Base-by-base conservation (phyloP, 2,329 filamentous ascomycete species). In the Lachnum nothofagi region DNA sequence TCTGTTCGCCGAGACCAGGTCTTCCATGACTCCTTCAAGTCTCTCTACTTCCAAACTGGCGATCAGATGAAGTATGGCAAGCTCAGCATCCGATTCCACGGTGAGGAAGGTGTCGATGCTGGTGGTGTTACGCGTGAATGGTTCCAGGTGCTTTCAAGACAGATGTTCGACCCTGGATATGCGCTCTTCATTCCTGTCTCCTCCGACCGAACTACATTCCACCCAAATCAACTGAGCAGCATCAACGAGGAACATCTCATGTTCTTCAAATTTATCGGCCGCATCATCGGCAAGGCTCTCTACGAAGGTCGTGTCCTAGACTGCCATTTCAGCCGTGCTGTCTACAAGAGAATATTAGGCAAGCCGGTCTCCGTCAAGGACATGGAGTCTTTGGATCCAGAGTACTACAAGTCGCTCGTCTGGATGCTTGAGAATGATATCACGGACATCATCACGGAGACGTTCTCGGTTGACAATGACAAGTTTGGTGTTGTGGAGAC, bases 401-500 rank as follows among this genome's bases (percentile, higher is more conserved):
- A 98, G 63, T 98, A 98, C 73, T 96, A 97, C 80, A 98, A 97
- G 69, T 97, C 91, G 12, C 78, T 98, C 19, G 82, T 93, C 52
- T 98, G 94, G 94, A 97, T 98, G 83, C 77, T 97, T 49, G 88
- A 95, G 66, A 97, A 98, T 63, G 91, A 98, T 65, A 98, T 98
- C 60, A 95, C 91, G 4, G 93, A 97, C 63, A 90, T 97, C 63
- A 93, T 97, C 61, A 93, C 88, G 2, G 91, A 98, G 71, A 95
- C 88, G 1, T 97, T 98, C 67, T 93, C 91, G 9, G 83, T 95
- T 23, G 91, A 96, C 65, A 86, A 93, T 52, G 91, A 97, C 61
- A 88, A 86, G 63, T 98, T 98, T 68, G 93, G 93, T 54, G 89
- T 90, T 54, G 89, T 83, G 42, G 86, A 87, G 66, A 83, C 88